These are phyloP conservation scores for Lonicera japonica DNA, from an alignment of 129 eudicot species.

Conservation along the genomic window DNA sequence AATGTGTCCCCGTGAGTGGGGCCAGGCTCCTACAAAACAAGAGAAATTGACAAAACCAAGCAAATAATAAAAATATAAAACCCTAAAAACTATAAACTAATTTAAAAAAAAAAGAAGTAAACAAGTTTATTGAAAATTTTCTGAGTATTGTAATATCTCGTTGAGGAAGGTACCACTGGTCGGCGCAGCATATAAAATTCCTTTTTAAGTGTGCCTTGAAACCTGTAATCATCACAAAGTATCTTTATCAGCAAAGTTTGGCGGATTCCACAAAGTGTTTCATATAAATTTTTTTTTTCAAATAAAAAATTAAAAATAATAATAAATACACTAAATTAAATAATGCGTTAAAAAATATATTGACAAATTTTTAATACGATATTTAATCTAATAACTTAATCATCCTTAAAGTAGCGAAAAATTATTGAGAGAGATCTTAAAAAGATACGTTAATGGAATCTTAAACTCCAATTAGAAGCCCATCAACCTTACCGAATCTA, in stretches of 20 bases:
- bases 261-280: neutral
- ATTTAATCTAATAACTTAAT: no score
- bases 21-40: no score
- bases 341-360: no score
- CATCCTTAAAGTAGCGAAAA: no score
- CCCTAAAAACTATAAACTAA: neutral
- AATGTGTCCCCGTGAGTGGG: no score
- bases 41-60: neutral
- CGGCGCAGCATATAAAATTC: slow-evolving; percentile 6
- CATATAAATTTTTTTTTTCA: neutral
- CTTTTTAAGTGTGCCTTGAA: slow-evolving; percentile 11
- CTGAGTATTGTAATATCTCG: neutral
- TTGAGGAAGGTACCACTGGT: slow-evolving; percentile 1
- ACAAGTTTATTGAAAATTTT: no score
- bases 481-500: neutral
- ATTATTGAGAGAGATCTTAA: neutral
- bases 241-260: slow-evolving; percentile 1
- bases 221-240: slow-evolving; percentile 8
- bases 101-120: neutral
- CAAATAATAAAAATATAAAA: no score
- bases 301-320: neutral
- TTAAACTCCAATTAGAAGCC: neutral
- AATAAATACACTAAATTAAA: no score
- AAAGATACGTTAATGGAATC: slow-evolving; percentile 3
- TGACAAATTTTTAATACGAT: no score